Base-by-base conservation (phyloP, 208 protist genomes). In the Leptomonas seymouri region DNA sequence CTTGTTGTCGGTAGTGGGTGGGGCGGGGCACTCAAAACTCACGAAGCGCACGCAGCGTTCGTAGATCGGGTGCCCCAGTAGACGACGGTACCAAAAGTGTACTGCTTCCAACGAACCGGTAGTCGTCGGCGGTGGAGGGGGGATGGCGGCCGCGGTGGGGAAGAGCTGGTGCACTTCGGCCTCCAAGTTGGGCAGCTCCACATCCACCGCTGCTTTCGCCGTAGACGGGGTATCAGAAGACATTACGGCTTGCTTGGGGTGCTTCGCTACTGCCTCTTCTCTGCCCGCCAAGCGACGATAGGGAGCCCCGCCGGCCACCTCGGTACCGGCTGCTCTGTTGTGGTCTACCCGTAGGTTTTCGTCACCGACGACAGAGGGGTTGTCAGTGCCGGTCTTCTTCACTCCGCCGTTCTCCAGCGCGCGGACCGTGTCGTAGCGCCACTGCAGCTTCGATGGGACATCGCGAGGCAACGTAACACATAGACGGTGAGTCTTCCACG, bases 151-250 rank as follows among this genome's bases (percentile, higher is more conserved):
- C 30, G 67, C 42, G 61, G 21, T 34, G 1, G 60, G 59, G 39
- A 79, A 79, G 23, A 67, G 12, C 12, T 31, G 31, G 42, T 59
- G 28, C 20, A 79, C 61, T 18, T 67, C 62, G 7, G n/a, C n/a
- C 58, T 71, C 67, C 67, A 78, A 53, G 44, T 68, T 51, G 14
- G 65, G 72, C 57, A 78, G 45, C 25, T 28, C 31, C 41, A 77
- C n/a, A n/a, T n/a, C 64, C 28, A 49, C 36, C 18, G 20, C 50
- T 27, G 50, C 28, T 45, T 8, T 15, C 41, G 15, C 41, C 41
- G 41, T 45, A 45, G 41, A 8, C 15, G n/a, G n/a, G n/a, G n/a
- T n/a, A n/a, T n/a, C n/a, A n/a, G n/a, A n/a, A n/a, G n/a, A n/a
- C n/a, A n/a, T n/a, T n/a, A n/a, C n/a, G n/a, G n/a, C n/a, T n/a